Conservation (phyloP, 2,329 filamentous ascomycete species). For the Dothideomycetidae sp. region DNA sequence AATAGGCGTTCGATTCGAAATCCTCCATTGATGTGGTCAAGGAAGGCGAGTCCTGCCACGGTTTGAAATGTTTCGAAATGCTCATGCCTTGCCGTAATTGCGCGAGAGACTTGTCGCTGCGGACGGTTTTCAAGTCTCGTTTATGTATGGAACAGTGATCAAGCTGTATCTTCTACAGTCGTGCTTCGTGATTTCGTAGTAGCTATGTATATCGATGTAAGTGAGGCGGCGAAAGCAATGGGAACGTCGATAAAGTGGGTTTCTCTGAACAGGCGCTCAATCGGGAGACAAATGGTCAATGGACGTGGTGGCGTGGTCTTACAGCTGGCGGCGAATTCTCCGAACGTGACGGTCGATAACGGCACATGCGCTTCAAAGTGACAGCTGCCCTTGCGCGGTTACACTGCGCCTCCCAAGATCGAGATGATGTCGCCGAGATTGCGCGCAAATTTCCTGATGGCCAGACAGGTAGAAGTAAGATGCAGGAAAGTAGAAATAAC, state of each 20-base stretch:
- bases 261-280: background rate
- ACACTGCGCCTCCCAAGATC: too few species aligned
- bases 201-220: background rate
- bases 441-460: background rate
- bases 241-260: background rate
- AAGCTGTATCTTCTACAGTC: too few species aligned
- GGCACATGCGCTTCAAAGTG: too few species aligned
- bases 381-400: background rate
- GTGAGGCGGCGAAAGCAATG: background rate
- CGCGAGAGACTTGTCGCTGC: background rate
- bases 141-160: background rate
- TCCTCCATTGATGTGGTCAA: conserved; percentile 47
- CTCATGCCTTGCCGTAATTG: conserved; percentile 11
- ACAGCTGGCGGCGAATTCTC: background rate
- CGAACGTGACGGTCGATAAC: background rate
- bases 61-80: conserved; percentile 10
- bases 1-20: conserved; percentile 41
- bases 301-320: background rate
- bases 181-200: too few species aligned
- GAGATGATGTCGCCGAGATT: background rate
- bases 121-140: background rate
- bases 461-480: background rate
- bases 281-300: background rate
- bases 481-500: background rate
- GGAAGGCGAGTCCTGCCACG: conserved; percentile 41